These are phyloP conservation scores for Solanum sejunctum DNA, from an alignment of 257 asterid species.

Conservation along the genomic window DNA sequence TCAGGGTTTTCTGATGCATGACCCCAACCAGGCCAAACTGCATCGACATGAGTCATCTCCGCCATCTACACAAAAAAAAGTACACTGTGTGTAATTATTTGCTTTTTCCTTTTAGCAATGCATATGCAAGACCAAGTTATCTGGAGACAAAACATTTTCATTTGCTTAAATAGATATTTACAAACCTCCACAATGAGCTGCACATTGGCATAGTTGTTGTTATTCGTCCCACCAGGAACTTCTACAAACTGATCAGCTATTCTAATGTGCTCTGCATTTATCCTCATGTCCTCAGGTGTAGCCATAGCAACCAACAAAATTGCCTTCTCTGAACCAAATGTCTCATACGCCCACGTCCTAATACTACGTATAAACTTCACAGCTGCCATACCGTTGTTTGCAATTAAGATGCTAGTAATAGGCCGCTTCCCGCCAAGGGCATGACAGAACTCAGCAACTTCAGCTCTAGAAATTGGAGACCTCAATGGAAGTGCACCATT, in stretches of 20 bases:
- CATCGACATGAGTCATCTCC: conserved; percentile 92
- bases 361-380: conserved; percentile 93
- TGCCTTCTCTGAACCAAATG: conserved; percentile 95
- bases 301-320: conserved; percentile 97
- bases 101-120: background rate
- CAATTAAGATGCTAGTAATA: conserved; percentile 83
- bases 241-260: conserved; percentile 99
- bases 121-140: background rate
- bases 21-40: conserved; percentile 99
- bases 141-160: background rate
- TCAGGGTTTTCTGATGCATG: conserved; percentile 99
- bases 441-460: conserved; percentile 69
- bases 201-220: conserved; percentile 96
- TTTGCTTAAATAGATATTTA: background rate
- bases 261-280: conserved; percentile 97
- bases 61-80: conserved; percentile 58
- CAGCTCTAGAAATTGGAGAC: conserved; percentile 40
- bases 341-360: conserved; percentile 97
- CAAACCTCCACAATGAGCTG: conserved; percentile 96
- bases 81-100: background rate
- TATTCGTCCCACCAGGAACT: conserved; percentile 98
- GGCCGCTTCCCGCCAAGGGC: conserved; percentile 80
- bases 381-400: conserved; percentile 99
- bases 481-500: conserved; percentile 53
- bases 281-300: conserved; percentile 98